A percentile compares a stretch with the other conserved stretches of the same genome.
Conservation (phyloP, 169 alveolate species). For the Cytauxzoon felis region DNA sequence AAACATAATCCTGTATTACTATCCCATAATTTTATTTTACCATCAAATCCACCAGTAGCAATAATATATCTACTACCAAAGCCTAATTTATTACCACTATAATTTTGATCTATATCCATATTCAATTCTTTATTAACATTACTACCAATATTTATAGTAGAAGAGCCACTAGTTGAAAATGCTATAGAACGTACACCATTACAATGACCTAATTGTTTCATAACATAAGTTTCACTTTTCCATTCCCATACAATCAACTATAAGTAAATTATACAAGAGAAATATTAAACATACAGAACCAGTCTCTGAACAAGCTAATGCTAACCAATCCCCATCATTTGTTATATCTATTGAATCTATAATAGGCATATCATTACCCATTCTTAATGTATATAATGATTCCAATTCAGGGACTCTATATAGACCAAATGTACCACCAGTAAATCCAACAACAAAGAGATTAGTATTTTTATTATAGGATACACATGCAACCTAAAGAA, state of each 20-base stretch:
- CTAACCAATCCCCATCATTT: conserved; percentile 87
- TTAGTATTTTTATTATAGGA: conserved; percentile 56
- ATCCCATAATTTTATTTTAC: conserved; percentile 95
- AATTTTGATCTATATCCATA: conserved; percentile 35
- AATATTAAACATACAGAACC: conserved; percentile 60
- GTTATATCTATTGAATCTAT: conserved; percentile 69
- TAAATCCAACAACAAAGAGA: conserved; percentile 66
- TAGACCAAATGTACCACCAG: conserved; percentile 70
- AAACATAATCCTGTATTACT: conserved; percentile 89
- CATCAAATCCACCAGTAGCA: conserved; percentile 97
- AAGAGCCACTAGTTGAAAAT: conserved; percentile 62
- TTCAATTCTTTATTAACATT: conserved; percentile 34
- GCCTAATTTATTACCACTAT: conserved; percentile 66
- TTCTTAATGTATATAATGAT: conserved; percentile 63
- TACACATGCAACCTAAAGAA: conserved; percentile 50
- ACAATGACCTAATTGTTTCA: conserved; percentile 92
- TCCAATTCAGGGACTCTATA: conserved; percentile 62
- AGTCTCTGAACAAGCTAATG: conserved; percentile 80
- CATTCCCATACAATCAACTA: conserved; percentile 97
- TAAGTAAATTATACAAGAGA: not conserved
- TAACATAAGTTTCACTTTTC: conserved; percentile 95
- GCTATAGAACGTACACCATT: conserved; percentile 65
- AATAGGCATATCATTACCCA: conserved; percentile 56
- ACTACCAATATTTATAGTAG: conserved; percentile 40
- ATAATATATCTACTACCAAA: conserved; percentile 83